A percentile compares a stretch with the other conserved stretches of the same genome.
phyloP scores from a whole-genome alignment of 2,329 filamentous ascomycete genomes.

The Incumbomyces delicatus region DNA sequence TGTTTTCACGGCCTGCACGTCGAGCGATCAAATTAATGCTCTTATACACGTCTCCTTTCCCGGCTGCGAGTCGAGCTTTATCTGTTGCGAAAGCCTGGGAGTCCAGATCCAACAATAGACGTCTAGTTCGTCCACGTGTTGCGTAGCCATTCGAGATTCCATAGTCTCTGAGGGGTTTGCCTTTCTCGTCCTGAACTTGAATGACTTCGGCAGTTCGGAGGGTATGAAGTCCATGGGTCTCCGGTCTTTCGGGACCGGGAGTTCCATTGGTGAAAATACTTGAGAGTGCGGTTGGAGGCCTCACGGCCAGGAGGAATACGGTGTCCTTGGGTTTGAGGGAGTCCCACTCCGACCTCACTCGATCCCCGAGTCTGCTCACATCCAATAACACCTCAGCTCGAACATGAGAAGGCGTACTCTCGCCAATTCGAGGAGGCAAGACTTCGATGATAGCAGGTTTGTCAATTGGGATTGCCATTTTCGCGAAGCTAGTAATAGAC shows the following conservation, averaged over 20 bases:
- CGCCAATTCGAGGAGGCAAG: conserved; percentile 70
- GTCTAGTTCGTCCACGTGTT: conserved; percentile 50
- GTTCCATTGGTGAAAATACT: conserved; percentile 47
- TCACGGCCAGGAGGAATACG: conserved; percentile 73
- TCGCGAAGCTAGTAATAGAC: conserved; percentile 73
- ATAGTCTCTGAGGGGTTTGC: conserved; percentile 57
- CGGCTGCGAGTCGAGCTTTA: conserved; percentile 52
- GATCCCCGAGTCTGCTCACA: conserved; percentile 65
- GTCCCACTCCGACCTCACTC: conserved; percentile 80
- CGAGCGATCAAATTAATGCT: conserved; percentile 77
- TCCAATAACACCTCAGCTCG: conserved; percentile 80
- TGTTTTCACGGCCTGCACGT: conserved; percentile 81
- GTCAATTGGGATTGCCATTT: conserved; percentile 79
- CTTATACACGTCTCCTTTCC: conserved; percentile 71
- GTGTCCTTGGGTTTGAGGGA: conserved; percentile 76
- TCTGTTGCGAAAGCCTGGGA: conserved; percentile 67
- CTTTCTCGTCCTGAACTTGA: conserved; percentile 77
- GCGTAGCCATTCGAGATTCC: conserved; percentile 54
- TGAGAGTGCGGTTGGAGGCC: conserved; percentile 39
- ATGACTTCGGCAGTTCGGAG: conserved; percentile 78
- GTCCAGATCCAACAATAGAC: conserved; percentile 74
- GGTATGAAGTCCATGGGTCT: conserved; percentile 26
- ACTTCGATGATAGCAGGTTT: conserved; percentile 83
- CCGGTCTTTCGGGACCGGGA: conserved; percentile 22
- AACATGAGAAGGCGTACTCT: conserved; percentile 71